Percentiles rank a stretch among this genome's conserved stretches.
These are phyloP conservation scores for Pseudognaphalium luteoalbum DNA, from an alignment of 129 eudicot species.

Conservation along the genomic window DNA sequence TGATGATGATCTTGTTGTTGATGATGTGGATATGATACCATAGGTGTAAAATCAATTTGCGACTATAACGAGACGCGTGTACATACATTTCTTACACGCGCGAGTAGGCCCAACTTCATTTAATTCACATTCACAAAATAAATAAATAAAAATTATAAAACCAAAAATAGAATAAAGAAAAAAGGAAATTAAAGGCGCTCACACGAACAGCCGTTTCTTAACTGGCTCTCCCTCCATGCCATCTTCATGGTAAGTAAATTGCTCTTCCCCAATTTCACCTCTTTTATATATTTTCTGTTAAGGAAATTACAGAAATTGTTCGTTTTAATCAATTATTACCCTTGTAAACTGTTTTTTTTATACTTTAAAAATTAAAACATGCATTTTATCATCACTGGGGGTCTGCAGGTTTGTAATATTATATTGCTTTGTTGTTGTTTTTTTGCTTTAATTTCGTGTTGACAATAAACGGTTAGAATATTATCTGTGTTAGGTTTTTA, in stretches of 20 bases:
- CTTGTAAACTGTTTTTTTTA: not conserved
- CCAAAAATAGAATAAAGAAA: not conserved
- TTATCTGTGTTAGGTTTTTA: not conserved
- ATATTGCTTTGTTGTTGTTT: not conserved
- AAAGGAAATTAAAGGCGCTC: not conserved
- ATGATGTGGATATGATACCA: constrained; percentile 30
- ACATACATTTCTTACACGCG: constrained; percentile 23
- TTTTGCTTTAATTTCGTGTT: constrained; percentile 15
- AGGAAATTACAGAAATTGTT: not conserved
- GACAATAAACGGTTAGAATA: not conserved
- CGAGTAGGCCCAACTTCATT: constrained; percentile 31
- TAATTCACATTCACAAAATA: constrained; percentile 34
- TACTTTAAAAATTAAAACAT: too few species aligned
- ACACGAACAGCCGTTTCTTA: constrained; percentile 30
- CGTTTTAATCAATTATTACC: constrained; percentile 2
- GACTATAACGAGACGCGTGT: constrained; percentile 26
- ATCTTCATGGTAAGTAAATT: constrained; percentile 23
- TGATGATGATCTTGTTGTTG: not conserved
- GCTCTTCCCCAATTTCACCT: not conserved
- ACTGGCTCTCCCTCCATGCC: constrained; percentile 41
- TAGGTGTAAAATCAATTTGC: constrained; percentile 11
- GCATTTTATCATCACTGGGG: not conserved
- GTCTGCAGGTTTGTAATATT: constrained; percentile 31
- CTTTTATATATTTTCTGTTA: not conserved
- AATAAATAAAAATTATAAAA: not conserved